These are phyloP conservation scores for Fusarium hostae DNA, from an alignment of 2,329 filamentous ascomycete species.

Conservation along the genomic window DNA sequence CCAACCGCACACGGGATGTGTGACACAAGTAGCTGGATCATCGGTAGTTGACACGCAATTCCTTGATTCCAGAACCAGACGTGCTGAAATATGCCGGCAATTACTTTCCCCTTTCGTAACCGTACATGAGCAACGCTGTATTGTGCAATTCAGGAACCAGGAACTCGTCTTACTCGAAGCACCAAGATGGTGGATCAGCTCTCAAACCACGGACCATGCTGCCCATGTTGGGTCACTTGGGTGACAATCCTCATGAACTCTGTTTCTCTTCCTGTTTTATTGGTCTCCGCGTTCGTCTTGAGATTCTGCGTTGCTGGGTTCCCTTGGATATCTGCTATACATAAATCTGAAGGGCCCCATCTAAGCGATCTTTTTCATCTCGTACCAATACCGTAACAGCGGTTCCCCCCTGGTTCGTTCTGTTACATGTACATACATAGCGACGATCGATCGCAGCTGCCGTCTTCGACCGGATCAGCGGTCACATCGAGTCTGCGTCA, in stretches of 20 bases:
- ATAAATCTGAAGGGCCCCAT: constrained; percentile 15
- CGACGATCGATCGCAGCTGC: constrained; percentile 19
- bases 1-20: neutral
- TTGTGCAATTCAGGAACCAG: constrained; percentile 7
- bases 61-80: constrained; percentile 4
- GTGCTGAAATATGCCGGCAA: neutral
- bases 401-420: neutral
- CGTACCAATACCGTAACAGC: neutral
- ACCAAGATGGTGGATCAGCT: constrained; percentile 28
- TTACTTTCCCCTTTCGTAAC: constrained; percentile 13
- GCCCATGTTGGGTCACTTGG: constrained; percentile 1
- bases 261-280: constrained; percentile 2
- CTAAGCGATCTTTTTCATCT: neutral
- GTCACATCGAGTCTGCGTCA: constrained; percentile 2
- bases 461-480: constrained; percentile 8
- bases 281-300: neutral
- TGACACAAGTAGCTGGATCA: constrained; percentile 11
- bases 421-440: neutral
- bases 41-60: constrained; percentile 10
- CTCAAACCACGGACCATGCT: constrained; percentile 7
- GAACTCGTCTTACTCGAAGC: neutral
- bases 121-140: neutral
- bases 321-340: constrained; percentile 12
- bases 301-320: constrained; percentile 2
- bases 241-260: constrained; percentile 14